Conservation (phyloP, 306 rosid species). For the Phaseolus lunatus region DNA sequence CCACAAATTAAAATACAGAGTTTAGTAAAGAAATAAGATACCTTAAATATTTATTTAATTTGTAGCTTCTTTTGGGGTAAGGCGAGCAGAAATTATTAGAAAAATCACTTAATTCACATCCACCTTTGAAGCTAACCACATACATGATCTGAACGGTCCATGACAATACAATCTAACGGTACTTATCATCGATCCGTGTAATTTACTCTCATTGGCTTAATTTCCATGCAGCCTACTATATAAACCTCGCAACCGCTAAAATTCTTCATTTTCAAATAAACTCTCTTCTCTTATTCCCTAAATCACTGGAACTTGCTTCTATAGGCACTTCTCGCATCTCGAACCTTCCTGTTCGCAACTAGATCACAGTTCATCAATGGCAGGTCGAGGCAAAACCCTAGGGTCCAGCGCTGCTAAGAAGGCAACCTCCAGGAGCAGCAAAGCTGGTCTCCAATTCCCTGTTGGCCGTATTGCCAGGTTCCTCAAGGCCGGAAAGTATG, state of each 20-base stretch:
- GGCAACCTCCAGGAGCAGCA: conserved; percentile 86
- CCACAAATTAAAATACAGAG: too few relatives aligned
- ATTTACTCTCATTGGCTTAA: conserved; percentile 52
- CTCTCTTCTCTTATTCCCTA: background rate
- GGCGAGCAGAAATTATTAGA: too few relatives aligned
- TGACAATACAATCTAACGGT: conserved; percentile 54
- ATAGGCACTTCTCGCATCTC: background rate
- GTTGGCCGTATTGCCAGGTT: conserved; percentile 95
- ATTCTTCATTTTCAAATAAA: background rate
- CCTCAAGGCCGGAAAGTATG: conserved; percentile 89
- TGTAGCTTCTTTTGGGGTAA: too few relatives aligned
- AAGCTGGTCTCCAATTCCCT: conserved; percentile 90
- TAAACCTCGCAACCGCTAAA: conserved; percentile 39
- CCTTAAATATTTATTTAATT: too few relatives aligned
- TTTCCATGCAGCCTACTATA: conserved; percentile 47
- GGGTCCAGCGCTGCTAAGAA: conserved; percentile 84
- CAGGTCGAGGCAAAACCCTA: conserved; percentile 80
- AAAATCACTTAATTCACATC: too few relatives aligned
- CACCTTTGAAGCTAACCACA: too few relatives aligned
- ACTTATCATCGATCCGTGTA: conserved; percentile 39
- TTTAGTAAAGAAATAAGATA: too few relatives aligned
- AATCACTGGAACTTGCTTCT: background rate
- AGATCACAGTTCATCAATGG: conserved; percentile 14
- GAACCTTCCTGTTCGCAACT: background rate
- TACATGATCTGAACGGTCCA: conserved; percentile 33